phyloP scores from a whole-genome alignment of 305 asterid species.

The Fraxinus floribunda region DNA sequence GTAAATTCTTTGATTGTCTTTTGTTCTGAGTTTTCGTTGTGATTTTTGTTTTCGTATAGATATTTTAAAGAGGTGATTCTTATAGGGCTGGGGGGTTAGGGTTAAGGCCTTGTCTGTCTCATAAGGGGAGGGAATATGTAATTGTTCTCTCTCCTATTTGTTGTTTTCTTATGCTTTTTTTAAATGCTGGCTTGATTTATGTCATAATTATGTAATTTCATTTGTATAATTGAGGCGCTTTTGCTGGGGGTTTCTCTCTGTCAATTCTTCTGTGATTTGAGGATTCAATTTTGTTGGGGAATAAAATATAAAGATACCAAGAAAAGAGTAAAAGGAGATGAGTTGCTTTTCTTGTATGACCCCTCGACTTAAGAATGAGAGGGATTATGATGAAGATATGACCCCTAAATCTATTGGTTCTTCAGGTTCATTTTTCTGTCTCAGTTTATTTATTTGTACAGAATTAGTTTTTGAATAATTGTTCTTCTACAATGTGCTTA shows the following conservation, averaged over 20 bases:
- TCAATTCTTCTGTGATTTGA: conserved; percentile 19
- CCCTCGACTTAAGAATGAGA: conserved; percentile 40
- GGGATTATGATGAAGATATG: conserved; percentile 44
- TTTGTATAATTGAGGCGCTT: conserved; percentile 24
- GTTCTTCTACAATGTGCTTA: conserved; percentile 1
- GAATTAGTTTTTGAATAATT: conserved; percentile 2
- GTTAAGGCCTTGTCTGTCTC: conserved; percentile 19
- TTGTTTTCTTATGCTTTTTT: neutral
- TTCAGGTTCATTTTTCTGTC: conserved; percentile 33
- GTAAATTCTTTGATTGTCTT: conserved; percentile 13
- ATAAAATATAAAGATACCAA: neutral
- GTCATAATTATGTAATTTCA: conserved; percentile 13
- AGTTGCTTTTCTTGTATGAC: conserved; percentile 61
- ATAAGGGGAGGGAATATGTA: conserved; percentile 31
- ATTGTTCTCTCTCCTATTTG: conserved; percentile 29
- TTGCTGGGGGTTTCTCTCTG: neutral
- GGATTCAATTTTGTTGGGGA: conserved; percentile 17
- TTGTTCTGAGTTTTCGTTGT: conserved; percentile 12
- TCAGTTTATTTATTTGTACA: neutral
- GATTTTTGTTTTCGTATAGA: conserved; percentile 30
- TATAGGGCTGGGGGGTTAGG: conserved; percentile 15
- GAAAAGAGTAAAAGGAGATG: conserved; percentile 32
- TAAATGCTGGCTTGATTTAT: neutral
- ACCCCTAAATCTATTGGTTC: conserved; percentile 37
- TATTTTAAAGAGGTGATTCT: conserved; percentile 24